A percentile compares a stretch with the other conserved stretches of the same genome.
These are phyloP conservation scores for Phylloporus arenicola DNA, from an alignment of 768 basidiomycete species.

Conservation along the genomic window DNA sequence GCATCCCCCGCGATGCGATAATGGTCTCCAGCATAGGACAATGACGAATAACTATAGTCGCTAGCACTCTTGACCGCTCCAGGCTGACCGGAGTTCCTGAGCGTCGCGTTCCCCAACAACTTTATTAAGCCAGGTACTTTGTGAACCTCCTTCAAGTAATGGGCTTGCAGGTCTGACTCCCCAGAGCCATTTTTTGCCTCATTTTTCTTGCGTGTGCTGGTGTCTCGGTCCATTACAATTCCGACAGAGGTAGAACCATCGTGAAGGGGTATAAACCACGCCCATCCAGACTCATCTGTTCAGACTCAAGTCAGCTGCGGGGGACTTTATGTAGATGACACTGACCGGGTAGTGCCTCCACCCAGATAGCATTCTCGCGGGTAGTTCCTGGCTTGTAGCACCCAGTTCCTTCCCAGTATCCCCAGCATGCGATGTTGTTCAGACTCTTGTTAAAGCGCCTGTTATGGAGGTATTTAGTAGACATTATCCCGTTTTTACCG, in stretches of 20 bases:
- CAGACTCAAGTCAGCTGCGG: conserved; percentile 1
- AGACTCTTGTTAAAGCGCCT: conserved; percentile 30
- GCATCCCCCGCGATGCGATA: conserved; percentile 59
- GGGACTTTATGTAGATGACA: background rate
- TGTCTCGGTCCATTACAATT: conserved; percentile 42
- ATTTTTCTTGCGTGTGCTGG: conserved; percentile 25
- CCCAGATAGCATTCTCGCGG: conserved; percentile 33
- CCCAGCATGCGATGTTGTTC: conserved; percentile 34
- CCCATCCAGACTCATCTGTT: conserved; percentile 50
- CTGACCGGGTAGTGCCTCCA: conserved; percentile 29
- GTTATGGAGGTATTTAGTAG: conserved; percentile 30
- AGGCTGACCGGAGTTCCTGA: conserved; percentile 2
- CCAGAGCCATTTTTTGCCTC: background rate
- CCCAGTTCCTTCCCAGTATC: conserved; percentile 31
- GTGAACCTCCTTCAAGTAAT: conserved; percentile 5
- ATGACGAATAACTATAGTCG: conserved; percentile 57
- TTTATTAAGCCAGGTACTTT: conserved; percentile 3
- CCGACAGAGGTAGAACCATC: conserved; percentile 48
- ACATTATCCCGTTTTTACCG: conserved; percentile 9
- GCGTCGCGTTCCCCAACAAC: conserved; percentile 2
- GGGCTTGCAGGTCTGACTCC: background rate
- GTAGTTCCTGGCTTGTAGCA: conserved; percentile 28
- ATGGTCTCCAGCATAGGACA: conserved; percentile 44
- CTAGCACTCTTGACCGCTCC: conserved; percentile 33
- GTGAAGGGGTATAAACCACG: conserved; percentile 54